phyloP scores from a whole-genome alignment of 352 stramenopile species.

The Pythium rhizo-oryzae region DNA sequence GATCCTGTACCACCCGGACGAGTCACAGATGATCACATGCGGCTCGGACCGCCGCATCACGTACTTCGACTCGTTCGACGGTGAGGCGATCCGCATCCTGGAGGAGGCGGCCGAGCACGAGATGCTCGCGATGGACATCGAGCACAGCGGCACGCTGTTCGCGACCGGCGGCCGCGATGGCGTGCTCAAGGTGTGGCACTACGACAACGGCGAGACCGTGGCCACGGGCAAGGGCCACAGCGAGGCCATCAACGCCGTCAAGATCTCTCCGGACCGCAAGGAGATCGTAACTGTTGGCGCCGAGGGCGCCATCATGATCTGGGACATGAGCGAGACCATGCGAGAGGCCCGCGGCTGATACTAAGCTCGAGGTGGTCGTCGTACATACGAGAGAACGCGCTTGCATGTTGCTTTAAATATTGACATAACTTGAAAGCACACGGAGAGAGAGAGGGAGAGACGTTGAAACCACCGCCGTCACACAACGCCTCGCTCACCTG shows the following conservation, averaged over 20 bases:
- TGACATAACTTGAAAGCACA: constrained; percentile 5
- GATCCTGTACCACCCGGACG: constrained; percentile 96
- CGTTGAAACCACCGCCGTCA: background rate
- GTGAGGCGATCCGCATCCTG: constrained; percentile 93
- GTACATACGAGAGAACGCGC: background rate
- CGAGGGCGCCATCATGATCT: constrained; percentile 97
- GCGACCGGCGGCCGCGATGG: constrained; percentile 91
- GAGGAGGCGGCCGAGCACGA: constrained; percentile 90
- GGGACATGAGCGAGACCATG: constrained; percentile 72
- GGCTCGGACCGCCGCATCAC: constrained; percentile 95
- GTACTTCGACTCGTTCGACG: constrained; percentile 97
- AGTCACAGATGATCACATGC: constrained; percentile 96
- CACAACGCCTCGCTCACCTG: background rate
- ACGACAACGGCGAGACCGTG: constrained; percentile 94
- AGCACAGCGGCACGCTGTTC: constrained; percentile 88
- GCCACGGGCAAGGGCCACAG: constrained; percentile 92
- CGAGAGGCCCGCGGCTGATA: constrained; percentile 16
- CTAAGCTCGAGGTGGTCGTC: background rate
- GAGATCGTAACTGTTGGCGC: constrained; percentile 94
- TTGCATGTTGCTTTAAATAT: constrained; percentile 30
- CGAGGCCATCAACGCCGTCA: constrained; percentile 92
- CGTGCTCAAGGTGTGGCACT: constrained; percentile 95
- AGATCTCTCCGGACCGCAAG: constrained; percentile 92
- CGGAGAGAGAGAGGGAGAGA: background rate
- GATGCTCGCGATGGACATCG: constrained; percentile 95